A percentile compares a stretch with the other conserved stretches of the same genome.
These are phyloP conservation scores for Euphorbia lathyris DNA, from an alignment of 345 rosid genomes.

Conservation along the genomic window DNA sequence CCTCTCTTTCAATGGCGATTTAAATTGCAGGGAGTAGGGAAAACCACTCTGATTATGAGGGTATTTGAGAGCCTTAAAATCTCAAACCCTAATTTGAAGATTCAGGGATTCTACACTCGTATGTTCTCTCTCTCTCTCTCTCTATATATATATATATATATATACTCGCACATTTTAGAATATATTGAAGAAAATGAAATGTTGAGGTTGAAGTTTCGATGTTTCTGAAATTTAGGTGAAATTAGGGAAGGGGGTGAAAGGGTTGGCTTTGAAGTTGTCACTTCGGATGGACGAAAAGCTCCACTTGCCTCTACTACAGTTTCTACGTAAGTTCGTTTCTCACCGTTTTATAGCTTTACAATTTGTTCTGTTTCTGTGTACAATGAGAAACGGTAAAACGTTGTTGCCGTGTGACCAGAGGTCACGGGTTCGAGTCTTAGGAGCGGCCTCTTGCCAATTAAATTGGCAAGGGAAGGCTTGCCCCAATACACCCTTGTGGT, in stretches of 20 bases:
- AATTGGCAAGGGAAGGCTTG: too few relatives aligned
- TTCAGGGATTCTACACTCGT: slow-evolving; percentile 70
- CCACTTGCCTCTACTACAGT: slow-evolving; percentile 50
- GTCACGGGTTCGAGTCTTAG: too few relatives aligned
- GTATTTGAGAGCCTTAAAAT: slow-evolving; percentile 46
- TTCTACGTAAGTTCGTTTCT: slow-evolving; percentile 35
- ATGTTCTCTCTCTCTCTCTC: slow-evolving; percentile 3
- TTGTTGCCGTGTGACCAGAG: too few relatives aligned
- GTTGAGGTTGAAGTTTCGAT: not conserved
- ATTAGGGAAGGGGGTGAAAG: slow-evolving; percentile 52
- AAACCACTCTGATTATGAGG: slow-evolving; percentile 60
- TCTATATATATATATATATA: too few relatives aligned
- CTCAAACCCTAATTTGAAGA: slow-evolving; percentile 47
- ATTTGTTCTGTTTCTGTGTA: not conserved
- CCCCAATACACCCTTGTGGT: too few relatives aligned
- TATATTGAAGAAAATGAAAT: not conserved
- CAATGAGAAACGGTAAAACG: too few relatives aligned
- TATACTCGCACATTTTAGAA: not conserved
- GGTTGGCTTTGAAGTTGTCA: slow-evolving; percentile 61
- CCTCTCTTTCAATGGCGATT: not conserved
- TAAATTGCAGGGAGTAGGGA: slow-evolving; percentile 59
- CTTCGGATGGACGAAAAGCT: slow-evolving; percentile 54
- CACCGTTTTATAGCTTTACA: not conserved
- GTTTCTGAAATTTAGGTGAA: slow-evolving; percentile 34
- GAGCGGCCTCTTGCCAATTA: too few relatives aligned